Base-by-base conservation (phyloP, 2,329 filamentous ascomycete species). In the Epichloe baconii region DNA sequence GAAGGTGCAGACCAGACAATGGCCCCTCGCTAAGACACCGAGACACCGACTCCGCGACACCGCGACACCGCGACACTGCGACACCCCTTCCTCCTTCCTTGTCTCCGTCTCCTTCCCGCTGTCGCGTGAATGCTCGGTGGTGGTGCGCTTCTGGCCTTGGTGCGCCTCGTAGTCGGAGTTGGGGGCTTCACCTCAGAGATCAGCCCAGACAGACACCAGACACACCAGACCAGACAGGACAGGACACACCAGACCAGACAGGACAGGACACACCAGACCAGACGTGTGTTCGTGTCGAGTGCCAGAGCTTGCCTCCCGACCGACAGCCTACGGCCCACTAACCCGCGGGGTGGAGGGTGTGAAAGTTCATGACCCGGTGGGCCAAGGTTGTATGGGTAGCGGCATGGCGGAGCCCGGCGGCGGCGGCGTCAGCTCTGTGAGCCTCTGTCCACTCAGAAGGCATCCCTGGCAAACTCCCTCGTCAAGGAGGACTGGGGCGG, bases 401-500 rank as follows among this genome's bases (percentile, higher is more conserved):
- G 44, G 49, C 43, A 37, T 50, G 38, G 31, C 15, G 45, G 41
- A 41, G 52, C 50, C 21, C 44, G 49, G 47, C 53, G 49, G 48
- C 54, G 50, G 49, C 53, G 51, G 49, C 47, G 54, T 49, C 50
- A 51, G 50, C 48, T 49, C 48, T 19, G 19, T 19, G 19, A 19
- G 19, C 19, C 19, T 19, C 19, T 37, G 51, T 45, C 54, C 53
- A 53, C 38, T 55, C 47, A 50, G 49, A 52, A 43, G 47, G 23
- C 53, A 48, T 52, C 54, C 50, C 52, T 53, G 42, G 44, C 52
- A 49, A 40, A 40, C 49, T 46, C 51, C 52, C 50, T 55, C 51
- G 42, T 35, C 49, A 53, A 53, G 49, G 54, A 54, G 41, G 49
- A 37, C 51, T 49, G 46, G 49, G 47, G 47, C 19, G 21, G 34